A percentile compares a stretch with the other conserved stretches of the same genome.
Evolutionary conservation across 345 rosid species (phyloP).

Genomic region (Laguncularia racemosa): DNA sequence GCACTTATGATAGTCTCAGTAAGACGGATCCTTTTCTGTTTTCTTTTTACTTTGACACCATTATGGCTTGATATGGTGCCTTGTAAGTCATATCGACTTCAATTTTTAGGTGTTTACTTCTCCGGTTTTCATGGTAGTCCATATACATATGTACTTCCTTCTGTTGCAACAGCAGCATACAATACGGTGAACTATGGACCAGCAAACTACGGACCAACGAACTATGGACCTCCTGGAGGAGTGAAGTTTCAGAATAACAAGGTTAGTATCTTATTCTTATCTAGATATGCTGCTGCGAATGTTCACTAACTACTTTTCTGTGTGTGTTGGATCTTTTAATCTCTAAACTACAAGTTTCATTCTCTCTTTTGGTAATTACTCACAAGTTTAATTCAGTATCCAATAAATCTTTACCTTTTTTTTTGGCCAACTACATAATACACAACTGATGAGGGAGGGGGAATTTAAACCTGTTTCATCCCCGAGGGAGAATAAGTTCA

Average conservation of each 20-base stretch:
- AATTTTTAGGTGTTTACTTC: slow-evolving; percentile 54
- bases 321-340: neutral
- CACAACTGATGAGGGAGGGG: too few species aligned
- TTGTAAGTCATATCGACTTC: slow-evolving; percentile 44
- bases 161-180: slow-evolving; percentile 72
- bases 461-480: too few species aligned
- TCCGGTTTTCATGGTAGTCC: slow-evolving; percentile 71
- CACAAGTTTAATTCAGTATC: too few species aligned
- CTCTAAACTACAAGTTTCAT: neutral
- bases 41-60: slow-evolving; percentile 8
- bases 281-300: slow-evolving; percentile 13
- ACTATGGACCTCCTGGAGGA: slow-evolving; percentile 75
- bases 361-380: too few species aligned
- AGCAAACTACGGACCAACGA: slow-evolving; percentile 17
- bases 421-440: too few species aligned
- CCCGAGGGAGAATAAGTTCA: too few species aligned
- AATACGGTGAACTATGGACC: slow-evolving; percentile 61
- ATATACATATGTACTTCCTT: slow-evolving; percentile 54
- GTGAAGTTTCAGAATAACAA: slow-evolving; percentile 75
- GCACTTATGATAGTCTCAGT: neutral
- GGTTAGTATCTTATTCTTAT: slow-evolving; percentile 39
- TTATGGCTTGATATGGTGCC: slow-evolving; percentile 13
- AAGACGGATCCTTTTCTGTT: slow-evolving; percentile 8
- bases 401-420: too few species aligned
- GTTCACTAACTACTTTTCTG: neutral